Base-by-base conservation (phyloP, 192 early-diverging fungal genomes). In the Linnemannia zychae region DNA sequence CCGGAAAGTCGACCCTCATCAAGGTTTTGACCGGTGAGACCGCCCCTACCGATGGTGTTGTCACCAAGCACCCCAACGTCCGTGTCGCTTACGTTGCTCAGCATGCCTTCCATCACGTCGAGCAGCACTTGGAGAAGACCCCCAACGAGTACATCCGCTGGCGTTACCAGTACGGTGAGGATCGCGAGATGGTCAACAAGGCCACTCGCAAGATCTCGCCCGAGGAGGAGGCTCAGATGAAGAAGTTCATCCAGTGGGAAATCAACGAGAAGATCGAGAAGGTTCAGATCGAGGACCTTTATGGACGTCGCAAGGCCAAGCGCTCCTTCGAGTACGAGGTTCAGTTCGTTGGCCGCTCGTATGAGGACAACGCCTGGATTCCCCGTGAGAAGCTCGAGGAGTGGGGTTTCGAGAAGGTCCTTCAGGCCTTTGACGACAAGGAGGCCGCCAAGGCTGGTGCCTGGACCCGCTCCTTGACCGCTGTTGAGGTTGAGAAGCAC, bases 81-180 rank as follows among this genome's bases (percentile, higher is more conserved):
- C 95, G 95, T 88, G 91, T 96, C 81, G 96, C 92, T 71, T 96
- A 95, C 81, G 94, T 96, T 63, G 94, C 95, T 50, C 95, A 96
- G 87, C 96, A 97, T 89, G 94, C 94, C 69, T 95, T 96, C 94
- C 94, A 95, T 87, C 94, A 96, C 87, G 89, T 96, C 79, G 94
- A 96, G 81, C 92, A 93, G 80, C 95, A 96, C 81, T 88, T 95
- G 86, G 94, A 95, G 74, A 85, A 79, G 77, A 85, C 83, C 74
- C 83, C 83, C 67, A 85, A 85, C 77, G 82, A 85, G 74, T 78
- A 96, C 87, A 93, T 96, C 80, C 94, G 93, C 87, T 96, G 95
- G 95, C 93, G 95, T 87, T 95, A 94, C 88, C 88, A 89, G 77
- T 90, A 87, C 69, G 94, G 94, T 79, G 92, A 94, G 84, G 95